These are phyloP conservation scores for Dryas drummondii DNA, from an alignment of 306 rosid genomes.

Conservation along the genomic window DNA sequence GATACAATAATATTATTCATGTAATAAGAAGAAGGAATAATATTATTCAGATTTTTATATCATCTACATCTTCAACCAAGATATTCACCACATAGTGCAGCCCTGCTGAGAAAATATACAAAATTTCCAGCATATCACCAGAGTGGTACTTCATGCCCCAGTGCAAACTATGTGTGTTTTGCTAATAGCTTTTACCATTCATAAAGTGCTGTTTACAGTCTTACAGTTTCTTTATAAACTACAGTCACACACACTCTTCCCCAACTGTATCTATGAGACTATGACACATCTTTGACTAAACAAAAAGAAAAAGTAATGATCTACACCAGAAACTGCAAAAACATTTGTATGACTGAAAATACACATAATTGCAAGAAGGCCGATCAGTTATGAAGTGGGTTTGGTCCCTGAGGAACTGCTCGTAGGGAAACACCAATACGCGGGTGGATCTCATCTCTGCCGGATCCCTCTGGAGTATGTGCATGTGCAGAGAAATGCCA, in stretches of 20 bases:
- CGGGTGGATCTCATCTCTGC: conserved; percentile 30
- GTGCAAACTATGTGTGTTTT: conserved; percentile 23
- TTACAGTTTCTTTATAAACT: conserved; percentile 14
- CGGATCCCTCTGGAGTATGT: conserved; percentile 36
- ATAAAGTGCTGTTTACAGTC: conserved; percentile 10
- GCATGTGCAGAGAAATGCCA: conserved; percentile 45
- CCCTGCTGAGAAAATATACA: conserved; percentile 8
- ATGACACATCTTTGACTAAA: conserved; percentile 12
- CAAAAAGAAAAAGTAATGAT: conserved; percentile 15
- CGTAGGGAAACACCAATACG: conserved; percentile 54
- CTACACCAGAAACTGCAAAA: conserved; percentile 40
- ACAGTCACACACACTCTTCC: conserved; percentile 5
- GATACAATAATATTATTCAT: neutral
- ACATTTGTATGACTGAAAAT: conserved; percentile 34
- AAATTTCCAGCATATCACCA: conserved; percentile 13
- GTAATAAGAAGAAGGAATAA: neutral
- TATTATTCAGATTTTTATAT: conserved; percentile 10
- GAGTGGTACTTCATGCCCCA: conserved; percentile 1
- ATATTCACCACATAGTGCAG: conserved; percentile 2
- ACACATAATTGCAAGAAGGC: conserved; percentile 25
- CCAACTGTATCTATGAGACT: conserved; percentile 26
- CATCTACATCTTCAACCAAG: conserved; percentile 14
- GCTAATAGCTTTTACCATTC: conserved; percentile 16
- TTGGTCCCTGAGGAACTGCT: conserved; percentile 76
- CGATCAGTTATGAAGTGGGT: conserved; percentile 84